Conservation (phyloP, 83 land plant species). For the Picea engelmannii region DNA sequence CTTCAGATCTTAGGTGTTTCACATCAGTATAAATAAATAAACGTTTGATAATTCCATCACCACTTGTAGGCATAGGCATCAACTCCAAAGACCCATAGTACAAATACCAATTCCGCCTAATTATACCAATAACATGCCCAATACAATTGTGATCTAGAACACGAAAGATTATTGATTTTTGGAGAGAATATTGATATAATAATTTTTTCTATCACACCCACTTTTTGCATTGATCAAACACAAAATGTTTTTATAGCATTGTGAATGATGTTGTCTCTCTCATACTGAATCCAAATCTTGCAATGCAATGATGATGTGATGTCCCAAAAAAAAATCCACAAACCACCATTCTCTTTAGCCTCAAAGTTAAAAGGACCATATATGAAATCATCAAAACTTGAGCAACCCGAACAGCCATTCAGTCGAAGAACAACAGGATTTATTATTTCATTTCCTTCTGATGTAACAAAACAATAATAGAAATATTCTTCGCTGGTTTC, state of each 20-base stretch:
- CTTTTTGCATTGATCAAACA: conserved; percentile 75
- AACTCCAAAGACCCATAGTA: no score
- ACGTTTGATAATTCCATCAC: no score
- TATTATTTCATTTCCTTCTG: conserved; percentile 49
- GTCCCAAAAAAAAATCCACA: no score
- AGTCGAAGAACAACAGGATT: conserved; percentile 84
- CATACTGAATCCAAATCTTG: conserved; percentile 59
- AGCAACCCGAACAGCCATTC: conserved; percentile 88
- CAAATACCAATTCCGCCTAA: no score
- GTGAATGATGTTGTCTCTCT: conserved; percentile 44
- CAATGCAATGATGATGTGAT: conserved; percentile 56
- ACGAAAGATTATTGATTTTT: neutral
- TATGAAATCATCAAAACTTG: conserved; percentile 85
- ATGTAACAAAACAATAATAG: conserved; percentile 71
- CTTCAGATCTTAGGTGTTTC: no score
- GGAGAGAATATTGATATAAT: neutral
- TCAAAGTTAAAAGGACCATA: conserved; percentile 90
- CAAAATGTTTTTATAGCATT: conserved; percentile 59
- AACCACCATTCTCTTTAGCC: conserved; percentile 25
- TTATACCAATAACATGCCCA: no score
- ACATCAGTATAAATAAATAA: no score
- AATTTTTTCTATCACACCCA: conserved; percentile 5
- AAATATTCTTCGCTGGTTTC: conserved; percentile 47
- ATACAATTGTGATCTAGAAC: neutral
- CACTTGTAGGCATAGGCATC: no score